Conservation (phyloP, 495 filamentous ascomycete species). For the Chaetomium fimeti region DNA sequence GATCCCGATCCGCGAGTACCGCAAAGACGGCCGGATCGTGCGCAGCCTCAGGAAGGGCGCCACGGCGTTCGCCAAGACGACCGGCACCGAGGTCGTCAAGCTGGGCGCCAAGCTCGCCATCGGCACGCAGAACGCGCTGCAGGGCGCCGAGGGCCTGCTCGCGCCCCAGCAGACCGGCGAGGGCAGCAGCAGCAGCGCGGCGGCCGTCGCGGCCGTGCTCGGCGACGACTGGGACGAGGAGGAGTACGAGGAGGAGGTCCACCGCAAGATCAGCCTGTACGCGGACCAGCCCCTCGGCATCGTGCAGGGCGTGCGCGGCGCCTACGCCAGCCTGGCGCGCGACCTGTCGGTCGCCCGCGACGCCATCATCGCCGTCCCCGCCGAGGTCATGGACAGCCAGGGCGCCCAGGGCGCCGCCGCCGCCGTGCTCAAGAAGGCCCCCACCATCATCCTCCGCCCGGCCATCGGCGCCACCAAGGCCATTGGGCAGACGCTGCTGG, state of each 20-base stretch:
- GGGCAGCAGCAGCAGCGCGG: constrained; percentile 28
- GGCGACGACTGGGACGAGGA: constrained; percentile 62
- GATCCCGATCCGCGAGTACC: constrained; percentile 87
- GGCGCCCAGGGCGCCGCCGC: constrained; percentile 78
- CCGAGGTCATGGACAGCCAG: constrained; percentile 82
- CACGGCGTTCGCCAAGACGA: constrained; percentile 83
- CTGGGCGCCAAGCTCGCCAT: constrained; percentile 93
- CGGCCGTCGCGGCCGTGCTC: constrained; percentile 27
- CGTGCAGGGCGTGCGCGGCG: constrained; percentile 78
- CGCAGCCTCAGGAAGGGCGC: constrained; percentile 90
- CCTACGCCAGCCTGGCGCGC: constrained; percentile 75
- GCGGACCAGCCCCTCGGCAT: constrained; percentile 90
- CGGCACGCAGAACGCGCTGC: constrained; percentile 86
- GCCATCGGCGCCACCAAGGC: constrained; percentile 89
- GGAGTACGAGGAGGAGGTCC: constrained; percentile 58
- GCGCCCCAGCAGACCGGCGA: constrained; percentile 41
- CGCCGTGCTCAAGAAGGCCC: constrained; percentile 77
- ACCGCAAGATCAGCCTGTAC: constrained; percentile 60
- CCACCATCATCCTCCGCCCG: constrained; percentile 86
- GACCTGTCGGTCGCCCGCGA: constrained; percentile 82
- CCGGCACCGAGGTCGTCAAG: constrained; percentile 84
- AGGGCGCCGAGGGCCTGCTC: constrained; percentile 81
- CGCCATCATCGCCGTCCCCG: constrained; percentile 92
- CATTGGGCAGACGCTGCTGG: constrained; percentile 82
- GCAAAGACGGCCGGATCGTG: constrained; percentile 88